A percentile compares a stretch with the other conserved stretches of the same genome.
Conservation (phyloP, 768 basidiomycete species). For the Postia placenta region DNA sequence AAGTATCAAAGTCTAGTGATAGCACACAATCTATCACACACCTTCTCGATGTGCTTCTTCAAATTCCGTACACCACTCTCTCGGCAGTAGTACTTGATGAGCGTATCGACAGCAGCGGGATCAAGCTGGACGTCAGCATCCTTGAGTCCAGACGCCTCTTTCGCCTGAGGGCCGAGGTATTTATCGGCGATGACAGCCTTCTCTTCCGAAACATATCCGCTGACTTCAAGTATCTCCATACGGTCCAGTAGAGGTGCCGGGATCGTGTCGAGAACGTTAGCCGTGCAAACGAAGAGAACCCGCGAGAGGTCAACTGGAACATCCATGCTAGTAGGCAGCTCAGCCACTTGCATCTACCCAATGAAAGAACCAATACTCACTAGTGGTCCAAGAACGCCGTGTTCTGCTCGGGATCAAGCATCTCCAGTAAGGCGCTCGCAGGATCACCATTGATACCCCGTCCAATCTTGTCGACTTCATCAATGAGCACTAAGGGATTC, state of each 20-base stretch:
- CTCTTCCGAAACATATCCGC: slow-evolving; percentile 91
- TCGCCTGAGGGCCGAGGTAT: slow-evolving; percentile 91
- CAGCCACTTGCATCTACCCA: not conserved
- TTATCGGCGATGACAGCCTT: slow-evolving; percentile 82
- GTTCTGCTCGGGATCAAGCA: slow-evolving; percentile 95
- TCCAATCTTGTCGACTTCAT: slow-evolving; percentile 95
- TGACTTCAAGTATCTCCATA: slow-evolving; percentile 95
- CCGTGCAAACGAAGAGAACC: slow-evolving; percentile 97
- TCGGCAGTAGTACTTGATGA: slow-evolving; percentile 96
- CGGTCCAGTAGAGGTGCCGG: slow-evolving; percentile 90
- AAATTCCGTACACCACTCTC: slow-evolving; percentile 95
- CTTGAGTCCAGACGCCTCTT: slow-evolving; percentile 82
- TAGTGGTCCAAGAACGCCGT: slow-evolving; percentile 93
- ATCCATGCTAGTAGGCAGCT: slow-evolving; percentile 61
- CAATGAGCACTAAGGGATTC: slow-evolving; percentile 90
- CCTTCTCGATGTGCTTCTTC: slow-evolving; percentile 99
- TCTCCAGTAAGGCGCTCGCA: slow-evolving; percentile 83
- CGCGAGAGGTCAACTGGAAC: slow-evolving; percentile 94
- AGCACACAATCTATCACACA: slow-evolving; percentile 21
- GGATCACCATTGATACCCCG: slow-evolving; percentile 90
- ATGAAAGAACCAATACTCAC: slow-evolving; percentile 38
- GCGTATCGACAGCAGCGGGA: slow-evolving; percentile 67
- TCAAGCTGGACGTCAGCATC: slow-evolving; percentile 79
- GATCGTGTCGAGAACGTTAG: slow-evolving; percentile 90
- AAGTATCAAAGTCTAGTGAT: not conserved